Base-by-base conservation (phyloP, 2,329 filamentous ascomycete genomes). In the Arthrobotrys megalospora region DNA sequence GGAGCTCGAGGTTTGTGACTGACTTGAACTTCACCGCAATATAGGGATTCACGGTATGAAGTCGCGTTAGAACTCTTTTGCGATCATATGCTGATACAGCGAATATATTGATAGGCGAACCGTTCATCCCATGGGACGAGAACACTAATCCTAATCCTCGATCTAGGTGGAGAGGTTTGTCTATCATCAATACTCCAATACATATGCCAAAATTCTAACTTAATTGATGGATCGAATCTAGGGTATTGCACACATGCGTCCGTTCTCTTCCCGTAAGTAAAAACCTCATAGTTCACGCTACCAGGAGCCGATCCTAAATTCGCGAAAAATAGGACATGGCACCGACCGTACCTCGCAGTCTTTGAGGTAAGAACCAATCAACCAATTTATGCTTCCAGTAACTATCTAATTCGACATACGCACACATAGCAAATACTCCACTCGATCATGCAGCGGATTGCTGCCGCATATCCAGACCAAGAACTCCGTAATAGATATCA, bases 211-310 rank as follows among this genome's bases (percentile, higher is more conserved):
- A 6, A 4, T n/a, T 53, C 3, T 6, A 16, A 28, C 3, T 28
- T 5, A 38, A 14, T 11, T 21, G 12, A 19, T 36, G 3, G 6
- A 4, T 14, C 19, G 12, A 28, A 32, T n/a, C 86, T 88, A 14
- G 93, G 93, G 62, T 96, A 94, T 83, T 96, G 93, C 83, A 89
- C 89, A 12, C 93, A 97, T 84, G 88, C 87, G 24, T 92, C 91
- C 0, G 89, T 91, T 47, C 85, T 96, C 14, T 96, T 97, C 83
- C 89, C 91, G 52, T 77, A 47, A 43, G 73, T 60, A 10, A 21
- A 34, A 5, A 19, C 16, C 1, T 14, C 11, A 58, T 11, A 36
- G 19, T 7, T 7, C 53, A 21, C 19, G n/a, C 28, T 1, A 2
- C n/a, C 4, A 24, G 16, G 16, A 19, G 6, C 52, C 16, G 4